Conservation (phyloP, 768 basidiomycete species). For the Pulveroboletus sp. region DNA sequence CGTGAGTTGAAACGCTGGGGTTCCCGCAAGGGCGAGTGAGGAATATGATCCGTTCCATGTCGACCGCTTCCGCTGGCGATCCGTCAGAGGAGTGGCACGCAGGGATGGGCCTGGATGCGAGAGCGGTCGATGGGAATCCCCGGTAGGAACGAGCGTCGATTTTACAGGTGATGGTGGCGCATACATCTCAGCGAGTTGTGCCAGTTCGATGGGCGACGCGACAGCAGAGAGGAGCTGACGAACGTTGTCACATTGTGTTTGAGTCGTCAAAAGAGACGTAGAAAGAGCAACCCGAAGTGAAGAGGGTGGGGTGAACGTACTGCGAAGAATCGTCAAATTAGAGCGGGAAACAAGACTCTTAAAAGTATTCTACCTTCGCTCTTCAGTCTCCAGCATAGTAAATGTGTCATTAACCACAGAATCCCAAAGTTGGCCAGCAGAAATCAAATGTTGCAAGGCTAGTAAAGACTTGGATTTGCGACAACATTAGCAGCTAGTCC, state of each 20-base stretch:
- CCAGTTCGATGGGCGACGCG: constrained; percentile 63
- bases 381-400: constrained; percentile 61
- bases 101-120: constrained; percentile 36
- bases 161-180: constrained; percentile 64
- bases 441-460: constrained; percentile 61
- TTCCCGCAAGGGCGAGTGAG: constrained; percentile 44
- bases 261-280: constrained; percentile 69
- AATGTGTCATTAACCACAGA: constrained; percentile 68
- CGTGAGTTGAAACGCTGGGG: constrained; percentile 38
- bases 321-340: constrained; percentile 13
- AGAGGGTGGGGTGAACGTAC: constrained; percentile 28
- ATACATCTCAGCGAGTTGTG: constrained; percentile 84
- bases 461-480: constrained; percentile 49
- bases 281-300: constrained; percentile 64
- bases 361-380: constrained; percentile 48
- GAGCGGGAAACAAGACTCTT: background rate
- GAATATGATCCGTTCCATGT: constrained; percentile 74
- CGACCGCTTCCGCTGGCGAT: constrained; percentile 48
- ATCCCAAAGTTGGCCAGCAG: constrained; percentile 69
- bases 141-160: constrained; percentile 21
- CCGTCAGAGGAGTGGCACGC: constrained; percentile 10
- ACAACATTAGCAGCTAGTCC: constrained; percentile 2
- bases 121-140: constrained; percentile 38
- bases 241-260: constrained; percentile 77
- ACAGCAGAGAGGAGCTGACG: constrained; percentile 75